Evolutionary conservation across 768 basidiomycete species (phyloP).

Genomic region (Calocera viscosa): DNA sequence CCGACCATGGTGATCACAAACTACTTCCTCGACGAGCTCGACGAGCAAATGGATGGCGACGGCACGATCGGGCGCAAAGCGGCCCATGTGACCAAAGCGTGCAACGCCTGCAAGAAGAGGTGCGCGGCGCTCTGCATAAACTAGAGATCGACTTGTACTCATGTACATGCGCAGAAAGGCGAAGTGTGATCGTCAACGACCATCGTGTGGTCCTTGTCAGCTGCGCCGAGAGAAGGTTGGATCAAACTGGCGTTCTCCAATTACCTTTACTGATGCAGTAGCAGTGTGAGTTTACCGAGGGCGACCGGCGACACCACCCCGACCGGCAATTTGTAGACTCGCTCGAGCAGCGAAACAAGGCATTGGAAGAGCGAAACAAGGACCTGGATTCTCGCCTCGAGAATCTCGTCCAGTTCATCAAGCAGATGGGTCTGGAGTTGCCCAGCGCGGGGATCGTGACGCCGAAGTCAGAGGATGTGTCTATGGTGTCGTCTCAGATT

Average conservation of each 20-base stretch:
- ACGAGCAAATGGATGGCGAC: background rate
- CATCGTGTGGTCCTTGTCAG: constrained; percentile 1
- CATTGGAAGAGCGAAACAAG: background rate
- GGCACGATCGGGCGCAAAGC: background rate
- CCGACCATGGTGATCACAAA: background rate
- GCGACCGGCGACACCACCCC: constrained; percentile 4
- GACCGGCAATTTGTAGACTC: background rate
- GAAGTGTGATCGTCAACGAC: constrained; percentile 4
- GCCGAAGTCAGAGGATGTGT: background rate
- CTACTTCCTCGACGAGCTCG: constrained; percentile 2
- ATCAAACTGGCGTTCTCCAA: background rate
- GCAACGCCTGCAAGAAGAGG: constrained; percentile 8
- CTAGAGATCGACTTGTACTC: background rate
- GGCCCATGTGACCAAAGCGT: background rate
- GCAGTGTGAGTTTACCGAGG: constrained; percentile 3
- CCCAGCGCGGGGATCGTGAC: background rate
- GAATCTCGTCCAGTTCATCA: background rate
- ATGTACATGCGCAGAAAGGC: background rate
- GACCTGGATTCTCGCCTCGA: background rate
- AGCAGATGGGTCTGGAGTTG: background rate
- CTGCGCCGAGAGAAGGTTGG: background rate
- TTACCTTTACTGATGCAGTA: background rate
- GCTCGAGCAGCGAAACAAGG: constrained; percentile 6
- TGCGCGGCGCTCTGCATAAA: background rate
- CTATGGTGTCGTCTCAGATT: background rate